phyloP scores from a whole-genome alignment of 805 yeast genomes.

The Saccharomyces kudriavzevii region DNA sequence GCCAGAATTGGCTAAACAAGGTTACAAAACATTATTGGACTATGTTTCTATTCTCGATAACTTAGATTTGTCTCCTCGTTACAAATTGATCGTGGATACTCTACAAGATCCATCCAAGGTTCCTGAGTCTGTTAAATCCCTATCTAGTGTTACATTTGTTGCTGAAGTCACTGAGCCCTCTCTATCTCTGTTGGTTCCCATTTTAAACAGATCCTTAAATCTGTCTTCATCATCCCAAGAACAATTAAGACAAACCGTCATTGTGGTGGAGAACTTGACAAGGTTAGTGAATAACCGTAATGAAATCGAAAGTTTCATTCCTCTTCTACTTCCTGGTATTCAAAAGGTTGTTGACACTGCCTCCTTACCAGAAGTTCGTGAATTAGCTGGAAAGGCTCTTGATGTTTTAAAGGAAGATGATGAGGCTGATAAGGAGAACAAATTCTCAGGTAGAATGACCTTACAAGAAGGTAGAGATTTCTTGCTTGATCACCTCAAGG shows the following conservation, averaged over 20 bases:
- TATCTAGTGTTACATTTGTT: conserved; percentile 91
- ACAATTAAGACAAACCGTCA: conserved; percentile 92
- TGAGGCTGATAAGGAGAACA: conserved; percentile 39
- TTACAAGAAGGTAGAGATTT: conserved; percentile 45
- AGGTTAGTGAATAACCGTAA: conserved; percentile 88
- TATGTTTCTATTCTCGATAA: conserved; percentile 83
- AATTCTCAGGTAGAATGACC: conserved; percentile 68
- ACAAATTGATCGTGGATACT: conserved; percentile 76
- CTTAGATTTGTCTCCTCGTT: conserved; percentile 82
- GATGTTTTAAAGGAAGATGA: conserved; percentile 62
- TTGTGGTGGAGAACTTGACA: conserved; percentile 90
- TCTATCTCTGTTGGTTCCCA: conserved; percentile 81
- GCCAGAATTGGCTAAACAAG: conserved; percentile 88
- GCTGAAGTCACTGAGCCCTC: conserved; percentile 98
- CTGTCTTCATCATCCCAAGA: conserved; percentile 84
- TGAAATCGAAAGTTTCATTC: conserved; percentile 83
- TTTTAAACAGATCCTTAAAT: conserved; percentile 79
- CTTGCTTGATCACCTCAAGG: conserved; percentile 22
- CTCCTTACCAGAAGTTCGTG: conserved; percentile 93
- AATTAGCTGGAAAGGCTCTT: conserved; percentile 80
- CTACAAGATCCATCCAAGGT: conserved; percentile 85
- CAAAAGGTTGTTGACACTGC: conserved; percentile 83
- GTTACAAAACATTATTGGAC: conserved; percentile 57
- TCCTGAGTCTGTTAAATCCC: conserved; percentile 77
- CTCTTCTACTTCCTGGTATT: conserved; percentile 84